Conservation (phyloP, 176 grass and related monocot genomes). For the Oropetium thomaeum region DNA sequence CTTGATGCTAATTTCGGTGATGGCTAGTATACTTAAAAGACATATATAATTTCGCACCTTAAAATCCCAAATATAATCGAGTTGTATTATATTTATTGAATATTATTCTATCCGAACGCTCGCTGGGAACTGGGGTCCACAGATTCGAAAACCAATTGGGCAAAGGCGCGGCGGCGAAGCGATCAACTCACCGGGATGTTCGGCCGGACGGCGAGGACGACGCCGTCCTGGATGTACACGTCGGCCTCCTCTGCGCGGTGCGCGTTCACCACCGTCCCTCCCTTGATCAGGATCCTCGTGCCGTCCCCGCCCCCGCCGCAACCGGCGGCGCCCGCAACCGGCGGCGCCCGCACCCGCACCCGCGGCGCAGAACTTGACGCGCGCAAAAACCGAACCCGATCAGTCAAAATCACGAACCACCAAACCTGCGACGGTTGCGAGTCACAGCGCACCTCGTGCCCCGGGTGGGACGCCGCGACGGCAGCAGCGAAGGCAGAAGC, state of each 20-base stretch:
- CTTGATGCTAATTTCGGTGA: too few species aligned
- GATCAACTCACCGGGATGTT: conserved; percentile 67
- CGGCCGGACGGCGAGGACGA: conserved; percentile 68
- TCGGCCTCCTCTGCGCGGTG: conserved; percentile 69
- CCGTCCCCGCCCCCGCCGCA: conserved; percentile 41
- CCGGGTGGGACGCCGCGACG: conserved; percentile 30
- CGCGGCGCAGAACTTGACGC: conserved; percentile 54
- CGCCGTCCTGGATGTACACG: conserved; percentile 88
- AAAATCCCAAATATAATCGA: too few species aligned
- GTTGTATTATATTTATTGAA: too few species aligned
- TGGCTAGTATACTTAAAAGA: too few species aligned
- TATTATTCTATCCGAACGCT: too few species aligned
- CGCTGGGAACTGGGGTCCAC: too few species aligned
- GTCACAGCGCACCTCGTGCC: conserved; percentile 27
- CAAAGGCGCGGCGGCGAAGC: background rate
- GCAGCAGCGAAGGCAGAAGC: background rate
- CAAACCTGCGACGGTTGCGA: background rate
- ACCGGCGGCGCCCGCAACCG: too few species aligned
- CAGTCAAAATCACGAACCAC: background rate
- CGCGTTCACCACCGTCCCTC: conserved; percentile 93
- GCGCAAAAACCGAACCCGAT: conserved; percentile 6
- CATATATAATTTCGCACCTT: too few species aligned
- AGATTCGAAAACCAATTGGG: background rate
- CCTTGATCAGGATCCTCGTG: conserved; percentile 82
- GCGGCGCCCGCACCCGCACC: too few species aligned